Conservation (phyloP, 345 rosid species). For the Lepidium didymum region DNA sequence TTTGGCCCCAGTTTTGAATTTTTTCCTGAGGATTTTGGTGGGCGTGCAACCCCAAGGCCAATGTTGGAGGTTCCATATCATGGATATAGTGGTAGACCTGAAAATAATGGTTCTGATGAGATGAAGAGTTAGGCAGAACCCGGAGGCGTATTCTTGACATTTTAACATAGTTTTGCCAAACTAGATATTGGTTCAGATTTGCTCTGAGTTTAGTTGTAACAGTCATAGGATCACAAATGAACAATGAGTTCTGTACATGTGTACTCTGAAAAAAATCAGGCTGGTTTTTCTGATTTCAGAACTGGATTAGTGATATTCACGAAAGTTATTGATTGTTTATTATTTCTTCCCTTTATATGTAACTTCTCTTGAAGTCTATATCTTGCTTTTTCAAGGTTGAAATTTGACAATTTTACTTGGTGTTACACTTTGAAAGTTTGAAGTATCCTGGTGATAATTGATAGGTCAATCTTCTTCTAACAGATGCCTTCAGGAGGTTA, state of each 20-base stretch:
- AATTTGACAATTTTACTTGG: neutral
- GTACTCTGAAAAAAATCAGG: slow-evolving; percentile 10
- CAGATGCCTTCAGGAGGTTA: neutral
- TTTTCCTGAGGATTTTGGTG: slow-evolving; percentile 66
- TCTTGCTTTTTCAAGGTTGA: neutral
- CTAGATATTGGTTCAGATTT: slow-evolving; percentile 11
- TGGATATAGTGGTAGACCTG: slow-evolving; percentile 50
- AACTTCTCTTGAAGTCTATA: neutral
- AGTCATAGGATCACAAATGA: slow-evolving; percentile 28
- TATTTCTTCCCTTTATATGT: neutral
- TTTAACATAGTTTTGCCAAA: slow-evolving; percentile 16
- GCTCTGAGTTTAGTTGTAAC: neutral
- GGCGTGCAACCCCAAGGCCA: slow-evolving; percentile 59
- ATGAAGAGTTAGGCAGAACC: slow-evolving; percentile 44
- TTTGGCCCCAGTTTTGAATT: slow-evolving; percentile 82
- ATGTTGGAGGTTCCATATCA: slow-evolving; percentile 77
- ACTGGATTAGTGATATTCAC: slow-evolving; percentile 15
- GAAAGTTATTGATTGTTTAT: slow-evolving; percentile 7
- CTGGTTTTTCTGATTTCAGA: slow-evolving; percentile 14
- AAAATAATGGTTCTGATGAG: slow-evolving; percentile 55
- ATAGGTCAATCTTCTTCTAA: neutral
- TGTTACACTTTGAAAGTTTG: slow-evolving; percentile 4
- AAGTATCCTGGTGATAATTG: neutral
- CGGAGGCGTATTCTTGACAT: slow-evolving; percentile 11
- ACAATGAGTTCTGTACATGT: slow-evolving; percentile 19